A percentile compares a stretch with the other conserved stretches of the same genome.
phyloP scores from a whole-genome alignment of 2,329 filamentous ascomycete genomes.

The Claviceps digitariae region DNA sequence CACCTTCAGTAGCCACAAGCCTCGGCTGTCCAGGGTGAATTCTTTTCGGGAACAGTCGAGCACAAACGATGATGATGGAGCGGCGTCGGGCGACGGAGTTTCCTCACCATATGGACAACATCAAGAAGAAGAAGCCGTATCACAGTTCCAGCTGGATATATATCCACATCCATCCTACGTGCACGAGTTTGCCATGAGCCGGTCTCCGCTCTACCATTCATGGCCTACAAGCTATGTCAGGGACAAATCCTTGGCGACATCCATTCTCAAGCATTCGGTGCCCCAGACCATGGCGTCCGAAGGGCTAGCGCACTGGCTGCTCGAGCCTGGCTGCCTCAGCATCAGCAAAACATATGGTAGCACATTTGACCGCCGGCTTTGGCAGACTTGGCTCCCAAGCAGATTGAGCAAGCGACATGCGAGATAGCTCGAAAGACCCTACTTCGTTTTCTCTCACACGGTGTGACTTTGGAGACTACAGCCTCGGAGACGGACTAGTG shows the following conservation, averaged over 20 bases:
- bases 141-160: conserved; percentile 29
- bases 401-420: conserved; percentile 8
- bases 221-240: conserved; percentile 26
- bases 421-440: neutral
- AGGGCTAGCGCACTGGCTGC: conserved; percentile 31
- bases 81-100: neutral
- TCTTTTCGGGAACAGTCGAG: neutral
- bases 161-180: conserved; percentile 24
- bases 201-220: conserved; percentile 23
- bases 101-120: neutral
- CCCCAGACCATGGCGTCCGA: conserved; percentile 23
- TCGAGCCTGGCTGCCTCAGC: conserved; percentile 11
- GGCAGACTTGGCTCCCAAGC: conserved; percentile 13
- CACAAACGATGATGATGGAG: neutral
- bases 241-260: conserved; percentile 21
- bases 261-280: conserved; percentile 24
- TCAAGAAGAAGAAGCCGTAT: too few species aligned
- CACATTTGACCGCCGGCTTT: conserved; percentile 10
- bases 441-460: neutral
- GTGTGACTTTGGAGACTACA: too few species aligned
- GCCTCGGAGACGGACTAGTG: too few species aligned
- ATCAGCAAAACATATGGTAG: neutral
- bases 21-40: neutral
- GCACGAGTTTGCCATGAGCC: conserved; percentile 24
- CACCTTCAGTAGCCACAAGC: conserved; percentile 3